Evolutionary conservation across 192 early-diverging fungal species (phyloP).

Genomic region (Backusella luteola): DNA sequence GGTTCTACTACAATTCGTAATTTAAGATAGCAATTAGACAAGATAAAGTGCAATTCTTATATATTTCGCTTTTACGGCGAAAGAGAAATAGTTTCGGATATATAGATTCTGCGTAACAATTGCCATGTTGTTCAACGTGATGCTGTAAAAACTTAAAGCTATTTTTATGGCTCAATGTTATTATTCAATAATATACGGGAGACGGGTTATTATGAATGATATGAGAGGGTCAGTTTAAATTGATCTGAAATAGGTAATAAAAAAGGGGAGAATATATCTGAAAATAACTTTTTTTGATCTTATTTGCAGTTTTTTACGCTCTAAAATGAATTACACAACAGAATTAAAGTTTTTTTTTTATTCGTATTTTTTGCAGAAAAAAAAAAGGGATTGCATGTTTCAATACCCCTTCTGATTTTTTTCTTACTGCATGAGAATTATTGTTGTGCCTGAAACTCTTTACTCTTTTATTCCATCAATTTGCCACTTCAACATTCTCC

Average conservation of each 20-base stretch:
- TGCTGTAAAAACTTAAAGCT: background rate
- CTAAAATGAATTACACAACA: conserved; percentile 1
- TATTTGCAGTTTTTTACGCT: background rate
- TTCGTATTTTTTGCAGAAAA: background rate
- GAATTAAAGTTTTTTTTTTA: background rate
- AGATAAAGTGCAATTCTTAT: background rate
- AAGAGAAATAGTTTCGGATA: background rate
- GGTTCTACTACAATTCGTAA: background rate
- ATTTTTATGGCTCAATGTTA: background rate
- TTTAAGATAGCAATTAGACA: background rate
- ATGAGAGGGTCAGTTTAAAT: background rate
- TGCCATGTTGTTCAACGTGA: background rate
- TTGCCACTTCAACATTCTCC: background rate
- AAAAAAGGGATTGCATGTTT: background rate
- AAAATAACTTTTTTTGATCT: conserved; percentile 1
- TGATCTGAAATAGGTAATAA: background rate
- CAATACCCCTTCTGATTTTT: background rate
- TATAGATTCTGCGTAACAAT: background rate
- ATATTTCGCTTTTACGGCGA: background rate
- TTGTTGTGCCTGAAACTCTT: background rate
- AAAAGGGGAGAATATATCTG: background rate
- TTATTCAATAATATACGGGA: background rate
- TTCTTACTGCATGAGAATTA: conserved; percentile 3
- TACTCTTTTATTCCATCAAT: background rate
- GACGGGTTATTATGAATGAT: background rate